Evolutionary conservation across 1,284 basidiomycete species (phyloP), one percentile per base, ranked within the genome.

Genomic region (Papiliotrema laurentii): DNA sequence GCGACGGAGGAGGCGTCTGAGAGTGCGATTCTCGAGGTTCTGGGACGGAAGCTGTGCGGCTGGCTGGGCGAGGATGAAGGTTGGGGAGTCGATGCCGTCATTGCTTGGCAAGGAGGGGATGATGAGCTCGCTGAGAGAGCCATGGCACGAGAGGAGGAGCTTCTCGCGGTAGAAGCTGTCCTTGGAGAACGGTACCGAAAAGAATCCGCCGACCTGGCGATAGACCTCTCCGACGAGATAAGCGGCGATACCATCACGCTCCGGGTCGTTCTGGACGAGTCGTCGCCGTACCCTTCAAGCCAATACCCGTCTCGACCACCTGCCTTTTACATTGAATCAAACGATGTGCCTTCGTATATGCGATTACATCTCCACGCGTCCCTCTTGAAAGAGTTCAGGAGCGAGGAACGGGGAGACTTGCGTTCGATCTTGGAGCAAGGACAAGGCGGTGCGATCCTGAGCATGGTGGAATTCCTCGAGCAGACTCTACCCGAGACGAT

Each of bases 321-420:
- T 0, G 73, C 82, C 0, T 82, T 92, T 69, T 93, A 84, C 66
- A 73, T 96, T 49, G 80, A 84, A 0, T 91, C 89, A 1, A 66
- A 74, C 0, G 80, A 80, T 0, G 76, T 87, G 5, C 82, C 92
- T 0, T 80, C 89, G 0, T 97, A 96, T 69, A 78, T 96, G 54
- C 83, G 89, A 28, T 80, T 97, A 0, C 83, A 94, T 60, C 78
- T 96, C 16, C 79, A 90, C n/a, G 80, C 82, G 2, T 76, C 77
- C 34, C 75, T 89, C 14, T 75, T 89, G 7, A 51, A 64, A 5
- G 79, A 78, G 9, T 78, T 84, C 69, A 73, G 80, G 51, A 72
- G 74, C 54, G 63, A 66, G 1, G 68, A 71, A 43, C 56, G 72
- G 14, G 78, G 77, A 2, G 79, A 81, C 44, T 73, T 79, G 55